Conservation (phyloP, 805 yeast species). For the Wickerhamomyces ciferrii region DNA sequence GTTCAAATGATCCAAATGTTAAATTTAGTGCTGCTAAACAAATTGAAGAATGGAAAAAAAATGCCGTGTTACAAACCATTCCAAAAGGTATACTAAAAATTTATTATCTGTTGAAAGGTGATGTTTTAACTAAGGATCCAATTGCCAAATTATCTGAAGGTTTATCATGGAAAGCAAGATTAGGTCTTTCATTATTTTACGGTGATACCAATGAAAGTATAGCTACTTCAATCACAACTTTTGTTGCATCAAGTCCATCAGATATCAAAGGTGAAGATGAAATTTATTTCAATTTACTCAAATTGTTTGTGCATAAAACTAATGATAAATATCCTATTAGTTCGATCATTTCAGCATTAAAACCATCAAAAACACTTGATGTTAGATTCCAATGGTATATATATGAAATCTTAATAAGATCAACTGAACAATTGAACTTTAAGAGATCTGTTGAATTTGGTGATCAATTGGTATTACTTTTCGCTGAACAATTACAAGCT, state of each 20-base stretch:
- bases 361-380: conserved; percentile 21
- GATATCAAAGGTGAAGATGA: conserved; percentile 11
- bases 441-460: conserved; percentile 19
- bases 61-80: conserved; percentile 34
- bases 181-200: conserved; percentile 59
- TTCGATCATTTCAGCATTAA: conserved; percentile 12
- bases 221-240: conserved; percentile 24
- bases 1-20: conserved; percentile 62
- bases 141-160: conserved; percentile 33
- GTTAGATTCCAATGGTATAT: conserved; percentile 47
- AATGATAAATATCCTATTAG: conserved; percentile 9
- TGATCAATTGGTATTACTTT: conserved; percentile 33
- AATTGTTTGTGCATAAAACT: conserved; percentile 22
- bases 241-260: conserved; percentile 15
- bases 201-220: conserved; percentile 41
- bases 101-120: conserved; percentile 60
- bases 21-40: conserved; percentile 53
- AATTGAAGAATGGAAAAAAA: conserved; percentile 57
- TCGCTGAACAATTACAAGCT: conserved; percentile 47
- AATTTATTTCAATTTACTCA: conserved; percentile 21
- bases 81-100: conserved; percentile 53
- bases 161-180: conserved; percentile 61
- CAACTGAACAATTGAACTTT: conserved; percentile 20
- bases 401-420: conserved; percentile 36
- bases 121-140: conserved; percentile 24